Evolutionary conservation across 257 asterid genomes (phyloP).

Genomic region (Nicotiana attenuata): DNA sequence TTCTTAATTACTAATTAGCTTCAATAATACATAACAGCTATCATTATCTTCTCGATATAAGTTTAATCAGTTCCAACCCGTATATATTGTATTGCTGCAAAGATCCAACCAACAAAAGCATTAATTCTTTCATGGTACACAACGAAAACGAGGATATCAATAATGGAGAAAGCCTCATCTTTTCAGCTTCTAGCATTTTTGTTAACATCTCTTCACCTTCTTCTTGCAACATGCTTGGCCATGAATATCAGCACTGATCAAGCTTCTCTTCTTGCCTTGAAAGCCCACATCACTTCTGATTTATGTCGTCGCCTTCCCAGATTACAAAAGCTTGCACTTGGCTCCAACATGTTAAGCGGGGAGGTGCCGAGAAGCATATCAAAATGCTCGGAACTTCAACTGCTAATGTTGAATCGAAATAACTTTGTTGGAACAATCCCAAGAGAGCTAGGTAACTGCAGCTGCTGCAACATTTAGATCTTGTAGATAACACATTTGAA

Average conservation of each 20-base stretch:
- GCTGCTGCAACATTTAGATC: constrained; percentile 11
- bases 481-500: not conserved
- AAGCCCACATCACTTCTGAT: constrained; percentile 7
- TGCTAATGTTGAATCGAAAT: not conserved
- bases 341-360: constrained; percentile 19
- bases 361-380: constrained; percentile 18
- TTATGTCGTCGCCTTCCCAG: constrained; percentile 3
- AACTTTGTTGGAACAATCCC: not conserved
- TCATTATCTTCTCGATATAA: too few species aligned
- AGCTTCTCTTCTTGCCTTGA: constrained; percentile 22
- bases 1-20: not conserved
- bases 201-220: not conserved
- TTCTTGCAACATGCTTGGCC: not conserved
- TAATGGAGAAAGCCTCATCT: not conserved
- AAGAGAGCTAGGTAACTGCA: not conserved
- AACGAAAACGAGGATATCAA: not conserved
- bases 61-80: too few species aligned
- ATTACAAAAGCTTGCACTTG: constrained; percentile 11
- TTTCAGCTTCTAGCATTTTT: not conserved
- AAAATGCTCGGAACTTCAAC: not conserved
- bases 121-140: not conserved
- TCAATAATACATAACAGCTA: too few species aligned
- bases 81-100: not conserved
- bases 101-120: not conserved
- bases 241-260: constrained; percentile 25